These are phyloP conservation scores for Leishmania turanica DNA, from an alignment of 208 protist species.

Conservation along the genomic window DNA sequence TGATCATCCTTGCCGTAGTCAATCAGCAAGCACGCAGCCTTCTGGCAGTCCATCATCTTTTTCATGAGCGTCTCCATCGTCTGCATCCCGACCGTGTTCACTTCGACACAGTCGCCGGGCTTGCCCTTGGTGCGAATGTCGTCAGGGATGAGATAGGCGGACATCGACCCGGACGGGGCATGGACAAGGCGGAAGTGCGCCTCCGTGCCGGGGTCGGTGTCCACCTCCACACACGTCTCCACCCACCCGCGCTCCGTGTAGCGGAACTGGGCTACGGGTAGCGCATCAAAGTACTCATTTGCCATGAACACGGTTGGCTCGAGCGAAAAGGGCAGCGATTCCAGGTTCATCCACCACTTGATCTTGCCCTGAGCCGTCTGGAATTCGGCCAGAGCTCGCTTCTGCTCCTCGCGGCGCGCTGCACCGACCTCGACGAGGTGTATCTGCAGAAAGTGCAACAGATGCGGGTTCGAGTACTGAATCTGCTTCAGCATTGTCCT, in stretches of 20 bases:
- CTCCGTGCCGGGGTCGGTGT: conserved; percentile 80
- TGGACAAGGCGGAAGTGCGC: conserved; percentile 90
- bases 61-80: conserved; percentile 89
- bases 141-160: conserved; percentile 87
- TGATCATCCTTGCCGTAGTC: conserved; percentile 94
- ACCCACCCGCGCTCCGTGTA: conserved; percentile 93
- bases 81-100: conserved; percentile 88
- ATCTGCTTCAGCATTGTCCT: conserved; percentile 87
- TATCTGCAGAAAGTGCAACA: conserved; percentile 88
- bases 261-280: conserved; percentile 93
- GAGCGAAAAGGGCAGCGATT: conserved; percentile 80
- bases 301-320: conserved; percentile 90
- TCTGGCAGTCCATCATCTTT: conserved; percentile 84
- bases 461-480: conserved; percentile 84
- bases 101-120: conserved; percentile 81
- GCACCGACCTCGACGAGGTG: conserved; percentile 90
- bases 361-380: conserved; percentile 87
- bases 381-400: conserved; percentile 75
- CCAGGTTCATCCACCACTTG: conserved; percentile 88
- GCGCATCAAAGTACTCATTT: conserved; percentile 93
- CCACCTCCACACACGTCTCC: conserved; percentile 92
- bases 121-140: conserved; percentile 72
- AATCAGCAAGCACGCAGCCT: conserved; percentile 86
- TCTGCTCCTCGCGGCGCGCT: conserved; percentile 85
- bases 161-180: conserved; percentile 85